These are phyloP conservation scores for Ascoidea tarda DNA, from an alignment of 805 yeast genomes.

Conservation along the genomic window DNA sequence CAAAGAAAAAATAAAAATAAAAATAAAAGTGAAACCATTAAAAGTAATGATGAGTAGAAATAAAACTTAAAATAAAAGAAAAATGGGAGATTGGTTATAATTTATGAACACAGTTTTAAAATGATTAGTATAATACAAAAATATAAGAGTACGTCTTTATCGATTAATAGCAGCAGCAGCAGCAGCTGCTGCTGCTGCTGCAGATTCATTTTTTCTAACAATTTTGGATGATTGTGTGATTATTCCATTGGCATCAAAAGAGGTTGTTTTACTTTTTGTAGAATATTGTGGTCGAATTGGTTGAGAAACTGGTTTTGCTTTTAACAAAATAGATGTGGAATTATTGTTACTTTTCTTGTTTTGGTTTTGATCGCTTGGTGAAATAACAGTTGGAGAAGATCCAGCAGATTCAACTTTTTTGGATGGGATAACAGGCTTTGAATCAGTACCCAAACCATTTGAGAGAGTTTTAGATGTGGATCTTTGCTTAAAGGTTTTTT, in stretches of 20 bases:
- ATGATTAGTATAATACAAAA: background rate
- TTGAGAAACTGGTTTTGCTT: background rate
- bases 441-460: no score
- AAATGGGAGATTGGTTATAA: background rate
- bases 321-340: no score
- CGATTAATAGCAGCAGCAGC: constrained; percentile 20
- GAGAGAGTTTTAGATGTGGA: no score
- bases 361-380: background rate
- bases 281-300: background rate
- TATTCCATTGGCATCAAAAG: background rate
- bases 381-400: background rate
- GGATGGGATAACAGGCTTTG: no score
- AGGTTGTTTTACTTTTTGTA: background rate
- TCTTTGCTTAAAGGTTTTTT: background rate
- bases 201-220: constrained; percentile 9
- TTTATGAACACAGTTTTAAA: background rate
- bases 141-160: background rate
- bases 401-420: no score
- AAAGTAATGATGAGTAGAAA: no score
- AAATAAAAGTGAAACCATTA: no score
- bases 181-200: constrained; percentile 18
- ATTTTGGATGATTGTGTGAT: constrained; percentile 10
- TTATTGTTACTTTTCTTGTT: background rate
- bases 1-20: no score
- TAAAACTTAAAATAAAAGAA: background rate